These are phyloP conservation scores for Colletotrichum sublineola DNA, from an alignment of 2,329 filamentous ascomycete genomes.

Conservation along the genomic window DNA sequence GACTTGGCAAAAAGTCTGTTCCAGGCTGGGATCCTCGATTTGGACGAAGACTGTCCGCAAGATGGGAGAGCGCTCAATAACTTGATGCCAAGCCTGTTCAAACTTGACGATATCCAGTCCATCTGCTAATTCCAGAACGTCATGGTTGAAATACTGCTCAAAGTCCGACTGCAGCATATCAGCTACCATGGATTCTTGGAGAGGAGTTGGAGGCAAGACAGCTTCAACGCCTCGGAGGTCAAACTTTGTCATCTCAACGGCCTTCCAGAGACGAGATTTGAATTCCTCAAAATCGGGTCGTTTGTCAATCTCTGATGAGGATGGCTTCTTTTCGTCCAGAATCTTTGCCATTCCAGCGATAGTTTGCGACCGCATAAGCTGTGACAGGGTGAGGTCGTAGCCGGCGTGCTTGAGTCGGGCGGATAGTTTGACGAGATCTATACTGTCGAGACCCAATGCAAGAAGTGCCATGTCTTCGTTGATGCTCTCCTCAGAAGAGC, in stretches of 20 bases:
- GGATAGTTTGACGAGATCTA: slow-evolving; percentile 88
- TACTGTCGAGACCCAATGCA: slow-evolving; percentile 89
- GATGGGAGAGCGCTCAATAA: slow-evolving; percentile 75
- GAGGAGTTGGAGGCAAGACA: slow-evolving; percentile 80
- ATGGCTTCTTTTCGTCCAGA: background rate
- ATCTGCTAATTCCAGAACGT: slow-evolving; percentile 73
- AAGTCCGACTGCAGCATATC: slow-evolving; percentile 84
- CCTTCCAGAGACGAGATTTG: slow-evolving; percentile 53
- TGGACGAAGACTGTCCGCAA: slow-evolving; percentile 80
- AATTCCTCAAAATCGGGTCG: slow-evolving; percentile 42
- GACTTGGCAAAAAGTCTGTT: slow-evolving; percentile 64
- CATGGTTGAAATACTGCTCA: slow-evolving; percentile 86
- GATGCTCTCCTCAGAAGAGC: slow-evolving; percentile 64
- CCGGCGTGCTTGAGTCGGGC: slow-evolving; percentile 74
- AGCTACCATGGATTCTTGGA: slow-evolving; percentile 89
- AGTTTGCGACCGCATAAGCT: slow-evolving; percentile 80
- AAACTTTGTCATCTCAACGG: slow-evolving; percentile 52
- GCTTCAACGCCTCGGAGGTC: slow-evolving; percentile 62
- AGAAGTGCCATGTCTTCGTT: slow-evolving; percentile 75
- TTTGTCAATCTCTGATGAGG: slow-evolving; percentile 43
- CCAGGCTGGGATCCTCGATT: slow-evolving; percentile 71
- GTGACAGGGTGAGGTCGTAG: slow-evolving; percentile 76
- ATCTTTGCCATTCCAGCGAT: slow-evolving; percentile 70
- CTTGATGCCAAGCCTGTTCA: slow-evolving; percentile 70
- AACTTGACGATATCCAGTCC: slow-evolving; percentile 69